phyloP scores from a whole-genome alignment of 2,329 filamentous ascomycete genomes.

The Colletotrichum truncatum region DNA sequence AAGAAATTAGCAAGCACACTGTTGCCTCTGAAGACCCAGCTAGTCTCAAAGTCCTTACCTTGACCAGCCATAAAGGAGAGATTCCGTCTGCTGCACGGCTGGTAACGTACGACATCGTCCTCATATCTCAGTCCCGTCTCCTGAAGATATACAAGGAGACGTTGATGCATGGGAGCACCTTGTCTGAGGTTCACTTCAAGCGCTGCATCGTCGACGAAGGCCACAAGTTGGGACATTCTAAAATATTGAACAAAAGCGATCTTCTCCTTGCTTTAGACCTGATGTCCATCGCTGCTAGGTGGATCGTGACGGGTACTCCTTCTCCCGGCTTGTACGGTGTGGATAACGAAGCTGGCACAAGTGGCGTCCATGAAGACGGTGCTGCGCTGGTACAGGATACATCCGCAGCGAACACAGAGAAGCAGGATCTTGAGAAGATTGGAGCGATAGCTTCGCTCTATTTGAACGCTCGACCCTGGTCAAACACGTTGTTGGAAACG shows the following conservation, averaged over 20 bases:
- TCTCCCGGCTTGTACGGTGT: constrained; percentile 84
- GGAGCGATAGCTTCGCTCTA: constrained; percentile 75
- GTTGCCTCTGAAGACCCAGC: constrained; percentile 32
- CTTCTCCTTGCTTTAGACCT: constrained; percentile 60
- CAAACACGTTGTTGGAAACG: constrained; percentile 62
- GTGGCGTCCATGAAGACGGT: too few relatives aligned
- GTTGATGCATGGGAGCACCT: constrained; percentile 58
- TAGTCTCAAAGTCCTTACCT: constrained; percentile 70
- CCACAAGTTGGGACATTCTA: constrained; percentile 79
- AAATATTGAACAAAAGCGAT: constrained; percentile 62
- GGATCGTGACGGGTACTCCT: constrained; percentile 92
- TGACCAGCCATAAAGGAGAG: constrained; percentile 59
- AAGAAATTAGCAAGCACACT: constrained; percentile 84
- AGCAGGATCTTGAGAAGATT: constrained; percentile 72
- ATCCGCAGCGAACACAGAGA: constrained; percentile 47
- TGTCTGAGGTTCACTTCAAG: constrained; percentile 82
- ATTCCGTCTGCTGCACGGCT: constrained; percentile 70
- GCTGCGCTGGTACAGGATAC: not conserved
- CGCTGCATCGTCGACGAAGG: constrained; percentile 93
- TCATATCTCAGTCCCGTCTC: constrained; percentile 80
- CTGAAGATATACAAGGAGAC: constrained; percentile 62
- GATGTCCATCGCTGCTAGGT: constrained; percentile 75
- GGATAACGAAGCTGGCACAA: constrained; percentile 31
- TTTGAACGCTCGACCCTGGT: constrained; percentile 82
- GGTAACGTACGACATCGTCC: constrained; percentile 75